These are phyloP conservation scores for Pythium coloratum DNA, from an alignment of 352 stramenopile genomes.

Conservation along the genomic window DNA sequence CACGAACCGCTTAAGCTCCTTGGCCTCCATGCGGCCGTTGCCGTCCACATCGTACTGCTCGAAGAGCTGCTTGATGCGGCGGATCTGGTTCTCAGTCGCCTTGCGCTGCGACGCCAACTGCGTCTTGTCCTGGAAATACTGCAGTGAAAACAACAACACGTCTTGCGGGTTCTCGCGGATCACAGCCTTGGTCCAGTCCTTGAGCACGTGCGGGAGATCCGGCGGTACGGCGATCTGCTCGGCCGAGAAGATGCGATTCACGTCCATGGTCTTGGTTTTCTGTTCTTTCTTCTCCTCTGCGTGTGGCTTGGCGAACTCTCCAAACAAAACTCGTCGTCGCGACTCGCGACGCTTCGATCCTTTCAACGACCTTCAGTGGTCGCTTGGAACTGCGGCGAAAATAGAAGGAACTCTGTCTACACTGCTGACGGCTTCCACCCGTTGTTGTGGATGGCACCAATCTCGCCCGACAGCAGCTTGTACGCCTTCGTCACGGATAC, in stretches of 20 bases:
- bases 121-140: conserved; percentile 86
- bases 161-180: conserved; percentile 79
- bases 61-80: conserved; percentile 70
- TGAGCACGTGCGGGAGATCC: conserved; percentile 84
- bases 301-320: not conserved
- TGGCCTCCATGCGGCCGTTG: conserved; percentile 78
- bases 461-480: conserved; percentile 62
- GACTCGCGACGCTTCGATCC: conserved; percentile 5
- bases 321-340: conserved; percentile 1
- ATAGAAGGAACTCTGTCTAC: conserved; percentile 3
- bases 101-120: conserved; percentile 59
- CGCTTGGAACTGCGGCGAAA: not conserved
- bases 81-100: conserved; percentile 62
- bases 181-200: conserved; percentile 91
- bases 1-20: conserved; percentile 67
- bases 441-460: conserved; percentile 40
- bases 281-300: not conserved
- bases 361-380: not conserved
- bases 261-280: conserved; percentile 60
- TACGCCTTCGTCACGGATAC: conserved; percentile 79
- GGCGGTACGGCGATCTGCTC: conserved; percentile 90
- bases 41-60: conserved; percentile 81
- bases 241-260: conserved; percentile 91
- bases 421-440: conserved; percentile 27
- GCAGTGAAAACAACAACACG: conserved; percentile 76